A percentile compares a stretch with the other conserved stretches of the same genome.
These are phyloP conservation scores for Talaromyces amestolkiae DNA, from an alignment of 2,329 filamentous ascomycete species.

Conservation along the genomic window DNA sequence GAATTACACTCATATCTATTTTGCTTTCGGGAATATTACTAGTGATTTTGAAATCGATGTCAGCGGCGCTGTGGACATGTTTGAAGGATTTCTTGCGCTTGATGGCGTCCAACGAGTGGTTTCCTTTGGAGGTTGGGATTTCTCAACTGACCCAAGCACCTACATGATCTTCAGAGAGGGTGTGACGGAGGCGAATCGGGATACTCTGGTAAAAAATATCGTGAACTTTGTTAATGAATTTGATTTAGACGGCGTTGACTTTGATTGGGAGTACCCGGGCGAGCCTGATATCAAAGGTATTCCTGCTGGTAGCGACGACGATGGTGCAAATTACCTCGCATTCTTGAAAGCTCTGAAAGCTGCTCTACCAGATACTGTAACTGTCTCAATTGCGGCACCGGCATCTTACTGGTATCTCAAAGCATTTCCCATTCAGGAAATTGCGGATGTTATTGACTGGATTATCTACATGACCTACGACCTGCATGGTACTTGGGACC, in stretches of 20 bases:
- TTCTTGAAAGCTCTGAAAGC: too few species aligned
- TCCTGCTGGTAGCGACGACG: too few species aligned
- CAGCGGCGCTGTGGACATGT: too few species aligned
- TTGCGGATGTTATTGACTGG: constrained; percentile 32
- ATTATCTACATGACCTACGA: constrained; percentile 35
- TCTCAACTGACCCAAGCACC: constrained; percentile 39
- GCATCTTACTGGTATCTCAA: constrained; percentile 31
- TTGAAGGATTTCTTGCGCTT: neutral
- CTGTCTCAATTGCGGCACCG: constrained; percentile 29
- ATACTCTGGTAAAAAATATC: too few species aligned
- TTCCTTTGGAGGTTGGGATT: constrained; percentile 47
- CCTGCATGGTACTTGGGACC: constrained; percentile 6
- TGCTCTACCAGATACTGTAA: constrained; percentile 32
- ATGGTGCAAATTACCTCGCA: too few species aligned
- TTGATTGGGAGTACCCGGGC: too few species aligned
- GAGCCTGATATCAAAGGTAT: too few species aligned
- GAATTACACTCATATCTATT: too few species aligned
- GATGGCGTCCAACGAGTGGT: neutral
- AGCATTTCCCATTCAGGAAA: constrained; percentile 26
- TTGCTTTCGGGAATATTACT: too few species aligned
- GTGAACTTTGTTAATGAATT: too few species aligned
- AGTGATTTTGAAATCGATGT: too few species aligned
- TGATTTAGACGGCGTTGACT: too few species aligned
- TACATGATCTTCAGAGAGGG: constrained; percentile 42
- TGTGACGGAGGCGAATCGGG: constrained; percentile 38